Conservation (phyloP, 1,139 yeast genomes). For the Saccharomyces hybrid region DNA sequence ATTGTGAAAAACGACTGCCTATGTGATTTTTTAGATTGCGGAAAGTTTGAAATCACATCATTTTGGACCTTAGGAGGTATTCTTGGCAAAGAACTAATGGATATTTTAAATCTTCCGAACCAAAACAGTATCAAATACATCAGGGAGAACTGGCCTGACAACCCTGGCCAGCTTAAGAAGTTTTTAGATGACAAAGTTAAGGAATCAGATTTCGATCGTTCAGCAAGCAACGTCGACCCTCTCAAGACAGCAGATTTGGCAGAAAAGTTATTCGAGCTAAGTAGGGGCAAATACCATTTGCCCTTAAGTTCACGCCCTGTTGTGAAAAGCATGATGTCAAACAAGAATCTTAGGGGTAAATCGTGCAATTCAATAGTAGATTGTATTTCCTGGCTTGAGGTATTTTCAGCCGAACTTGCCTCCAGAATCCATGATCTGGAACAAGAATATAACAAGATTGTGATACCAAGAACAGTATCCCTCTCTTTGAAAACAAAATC, state of each 20-base stretch:
- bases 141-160: constrained; percentile 37
- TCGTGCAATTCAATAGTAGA: constrained; percentile 51
- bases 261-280: constrained; percentile 50
- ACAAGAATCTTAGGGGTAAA: constrained; percentile 63
- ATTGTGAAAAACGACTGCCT: constrained; percentile 48
- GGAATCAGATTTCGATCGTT: constrained; percentile 3
- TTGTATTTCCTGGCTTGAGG: constrained; percentile 70
- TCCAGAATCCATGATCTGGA: constrained; percentile 67
- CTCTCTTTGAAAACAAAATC: constrained; percentile 31
- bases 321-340: constrained; percentile 81
- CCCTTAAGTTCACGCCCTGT: constrained; percentile 53
- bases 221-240: constrained; percentile 28
- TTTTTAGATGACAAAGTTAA: constrained; percentile 25
- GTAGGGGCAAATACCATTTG: constrained; percentile 51
- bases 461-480: constrained; percentile 49
- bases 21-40: constrained; percentile 44
- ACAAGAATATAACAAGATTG: constrained; percentile 46
- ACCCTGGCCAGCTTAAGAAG: constrained; percentile 30
- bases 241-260: constrained; percentile 33
- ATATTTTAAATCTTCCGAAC: constrained; percentile 39
- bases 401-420: constrained; percentile 71
- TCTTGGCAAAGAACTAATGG: constrained; percentile 55
- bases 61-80: constrained; percentile 92
- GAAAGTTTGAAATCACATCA: constrained; percentile 56
- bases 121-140: constrained; percentile 40